These are phyloP conservation scores for Brettanomyces sp. DNA, from an alignment of 805 yeast genomes.

Conservation along the genomic window DNA sequence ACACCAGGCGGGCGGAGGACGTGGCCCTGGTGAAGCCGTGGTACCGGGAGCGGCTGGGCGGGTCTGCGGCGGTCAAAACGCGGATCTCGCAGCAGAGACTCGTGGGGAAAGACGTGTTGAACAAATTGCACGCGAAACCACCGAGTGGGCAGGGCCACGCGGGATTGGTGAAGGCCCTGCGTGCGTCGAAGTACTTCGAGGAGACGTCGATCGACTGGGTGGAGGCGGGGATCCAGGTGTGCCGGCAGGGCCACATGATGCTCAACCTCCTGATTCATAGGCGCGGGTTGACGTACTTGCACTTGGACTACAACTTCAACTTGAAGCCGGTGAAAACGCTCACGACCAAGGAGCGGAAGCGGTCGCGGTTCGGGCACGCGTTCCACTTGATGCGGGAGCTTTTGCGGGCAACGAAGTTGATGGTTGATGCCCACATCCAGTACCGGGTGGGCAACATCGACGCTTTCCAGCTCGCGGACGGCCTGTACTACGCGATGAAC, in stretches of 20 bases:
- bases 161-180: slow-evolving; percentile 54
- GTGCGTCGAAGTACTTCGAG: slow-evolving; percentile 80
- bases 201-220: slow-evolving; percentile 95
- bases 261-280: slow-evolving; percentile 80
- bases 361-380: slow-evolving; percentile 93
- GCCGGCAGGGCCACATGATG: slow-evolving; percentile 92
- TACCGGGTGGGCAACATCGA: slow-evolving; percentile 84
- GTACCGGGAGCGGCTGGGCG: slow-evolving; percentile 61
- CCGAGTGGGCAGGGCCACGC: slow-evolving; percentile 36
- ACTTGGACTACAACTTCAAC: slow-evolving; percentile 91
- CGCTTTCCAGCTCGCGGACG: slow-evolving; percentile 92
- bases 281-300: slow-evolving; percentile 84
- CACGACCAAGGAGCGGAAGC: slow-evolving; percentile 92
- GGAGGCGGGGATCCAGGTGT: slow-evolving; percentile 92
- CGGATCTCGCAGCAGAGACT: slow-evolving; percentile 84
- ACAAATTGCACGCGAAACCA: slow-evolving; percentile 47
- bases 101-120: slow-evolving; percentile 65
- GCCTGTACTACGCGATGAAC: slow-evolving; percentile 78
- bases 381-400: slow-evolving; percentile 91
- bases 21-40: slow-evolving; percentile 76
- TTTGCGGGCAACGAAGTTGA: slow-evolving; percentile 66
- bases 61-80: slow-evolving; percentile 61
- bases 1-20: slow-evolving; percentile 76
- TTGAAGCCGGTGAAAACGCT: slow-evolving; percentile 92
- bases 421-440: slow-evolving; percentile 93